A percentile compares a stretch with the other conserved stretches of the same genome.
These are phyloP conservation scores for Lachnellula subtilissima DNA, from an alignment of 2,329 filamentous ascomycete genomes.

Conservation along the genomic window DNA sequence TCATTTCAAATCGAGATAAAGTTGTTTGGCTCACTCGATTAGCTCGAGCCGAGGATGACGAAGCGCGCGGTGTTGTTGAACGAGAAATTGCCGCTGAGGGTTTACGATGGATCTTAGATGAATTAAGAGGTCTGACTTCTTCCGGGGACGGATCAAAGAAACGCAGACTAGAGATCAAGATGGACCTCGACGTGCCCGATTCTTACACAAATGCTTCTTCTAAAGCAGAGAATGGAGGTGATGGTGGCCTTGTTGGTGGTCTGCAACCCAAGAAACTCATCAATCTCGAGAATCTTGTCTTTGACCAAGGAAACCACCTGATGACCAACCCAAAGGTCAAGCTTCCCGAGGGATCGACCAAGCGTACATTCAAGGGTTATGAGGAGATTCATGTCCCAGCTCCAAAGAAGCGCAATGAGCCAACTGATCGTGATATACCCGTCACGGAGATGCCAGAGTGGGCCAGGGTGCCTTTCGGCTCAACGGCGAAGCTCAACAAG, in stretches of 20 bases:
- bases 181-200: slow-evolving; percentile 79
- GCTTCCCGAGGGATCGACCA: slow-evolving; percentile 89
- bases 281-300: slow-evolving; percentile 92
- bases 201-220: slow-evolving; percentile 48
- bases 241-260: slow-evolving; percentile 71
- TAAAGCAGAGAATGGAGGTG: slow-evolving; percentile 49
- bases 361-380: slow-evolving; percentile 94
- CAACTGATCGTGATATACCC: slow-evolving; percentile 75
- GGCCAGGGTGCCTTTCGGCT: slow-evolving; percentile 81
- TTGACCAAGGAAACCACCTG: slow-evolving; percentile 96
- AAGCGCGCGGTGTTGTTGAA: slow-evolving; percentile 72
- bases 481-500: slow-evolving; percentile 82
- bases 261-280: slow-evolving; percentile 82
- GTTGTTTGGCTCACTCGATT: slow-evolving; percentile 92
- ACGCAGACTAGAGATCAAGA: slow-evolving; percentile 80
- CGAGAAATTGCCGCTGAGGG: slow-evolving; percentile 89
- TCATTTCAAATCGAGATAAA: slow-evolving; percentile 89
- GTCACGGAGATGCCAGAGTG: slow-evolving; percentile 88
- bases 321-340: slow-evolving; percentile 99
- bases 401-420: slow-evolving; percentile 80
- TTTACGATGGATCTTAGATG: slow-evolving; percentile 78
- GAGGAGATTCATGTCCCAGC: slow-evolving; percentile 97
- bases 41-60: slow-evolving; percentile 74
- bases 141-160: slow-evolving; percentile 52
- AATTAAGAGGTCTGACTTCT: slow-evolving; percentile 70